Base-by-base conservation (phyloP, 371 early-diverging fungal genomes). In the Mucor mucedo region DNA sequence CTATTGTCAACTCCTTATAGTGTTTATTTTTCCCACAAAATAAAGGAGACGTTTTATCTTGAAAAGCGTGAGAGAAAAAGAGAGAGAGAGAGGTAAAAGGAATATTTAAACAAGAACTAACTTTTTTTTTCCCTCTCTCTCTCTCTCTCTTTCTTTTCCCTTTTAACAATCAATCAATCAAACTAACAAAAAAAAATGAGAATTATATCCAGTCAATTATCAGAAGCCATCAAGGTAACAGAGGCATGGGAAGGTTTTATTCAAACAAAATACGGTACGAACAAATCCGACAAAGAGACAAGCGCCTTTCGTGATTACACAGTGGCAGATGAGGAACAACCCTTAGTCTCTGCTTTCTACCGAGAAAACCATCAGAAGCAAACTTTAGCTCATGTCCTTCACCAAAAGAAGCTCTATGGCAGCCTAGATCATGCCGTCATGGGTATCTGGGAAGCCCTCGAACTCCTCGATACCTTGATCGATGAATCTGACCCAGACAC, bases 401-500 rank as follows among this genome's bases (percentile, higher is more conserved):
- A 54, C 0, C 63, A 71, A 52, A 82, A 79, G 56, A 52, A 57
- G 27, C 65, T 69, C 13, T 83, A 79, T 45, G 50, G 55, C 0
- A 33, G 61, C 4, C 41, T 79, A 9, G 69, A 73, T 28, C 70
- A 78, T 53, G 69, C 67, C 3, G 42, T 60, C 32, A 75, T 83
- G 75, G 66, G 82, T 33, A 70, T 87, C 16, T 87, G 87, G 87
- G 77, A 84, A 39, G 84, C 74, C 0, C 41, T 87, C 33, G 80
- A 86, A 50, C 33, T 81, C 10, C 58, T 87, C 55, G 73, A 87
- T 65, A 66, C 65, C 0, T 53, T 87, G 14, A 77, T 82, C 7
- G 87, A 87, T 58, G 76, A 78, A 32, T 77, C 79, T 9, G 84
- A 84, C 63, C 83, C 80, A 6, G 83, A 84, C 59, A 79, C 79